These are phyloP conservation scores for Lignosus rhinocerotis DNA, from an alignment of 1,284 basidiomycete genomes.

Conservation along the genomic window DNA sequence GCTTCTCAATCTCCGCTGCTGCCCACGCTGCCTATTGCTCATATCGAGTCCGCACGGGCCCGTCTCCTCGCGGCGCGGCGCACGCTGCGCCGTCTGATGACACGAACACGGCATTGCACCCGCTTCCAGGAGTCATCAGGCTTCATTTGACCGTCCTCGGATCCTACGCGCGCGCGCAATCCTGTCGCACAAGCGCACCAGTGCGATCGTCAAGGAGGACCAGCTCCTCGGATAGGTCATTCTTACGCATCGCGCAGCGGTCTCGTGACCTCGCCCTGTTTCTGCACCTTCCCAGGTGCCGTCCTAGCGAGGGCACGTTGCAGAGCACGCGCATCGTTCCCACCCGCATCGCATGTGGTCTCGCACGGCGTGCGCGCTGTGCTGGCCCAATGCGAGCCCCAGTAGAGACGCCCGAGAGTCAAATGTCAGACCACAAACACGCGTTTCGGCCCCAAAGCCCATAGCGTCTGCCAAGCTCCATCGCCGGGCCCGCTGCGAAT, in stretches of 20 bases:
- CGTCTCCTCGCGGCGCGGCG: no score
- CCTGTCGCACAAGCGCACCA: no score
- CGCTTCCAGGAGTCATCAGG: no score
- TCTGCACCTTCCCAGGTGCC: neutral
- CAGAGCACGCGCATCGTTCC: conserved; percentile 1
- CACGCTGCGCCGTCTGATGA: no score
- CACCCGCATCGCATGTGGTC: neutral
- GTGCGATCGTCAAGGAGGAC: no score
- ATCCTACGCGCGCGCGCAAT: no score
- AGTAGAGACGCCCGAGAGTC: neutral
- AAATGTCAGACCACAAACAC: conserved; percentile 6
- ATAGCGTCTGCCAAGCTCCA: neutral
- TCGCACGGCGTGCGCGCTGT: conserved; percentile 1
- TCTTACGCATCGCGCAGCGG: neutral
- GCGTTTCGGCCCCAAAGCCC: neutral
- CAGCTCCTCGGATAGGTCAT: neutral
- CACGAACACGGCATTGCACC: no score
- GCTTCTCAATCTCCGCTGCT: conserved; percentile 10
- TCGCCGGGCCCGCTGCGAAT: neutral
- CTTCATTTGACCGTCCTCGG: no score
- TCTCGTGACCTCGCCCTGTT: neutral
- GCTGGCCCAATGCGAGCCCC: neutral
- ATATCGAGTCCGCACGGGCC: neutral
- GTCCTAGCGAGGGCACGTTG: conserved; percentile 3
- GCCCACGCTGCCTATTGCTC: conserved; percentile 1